Percentiles rank a stretch among this genome's conserved stretches.
phyloP scores from a whole-genome alignment of 768 basidiomycete genomes.

The Russula ochroleuca region DNA sequence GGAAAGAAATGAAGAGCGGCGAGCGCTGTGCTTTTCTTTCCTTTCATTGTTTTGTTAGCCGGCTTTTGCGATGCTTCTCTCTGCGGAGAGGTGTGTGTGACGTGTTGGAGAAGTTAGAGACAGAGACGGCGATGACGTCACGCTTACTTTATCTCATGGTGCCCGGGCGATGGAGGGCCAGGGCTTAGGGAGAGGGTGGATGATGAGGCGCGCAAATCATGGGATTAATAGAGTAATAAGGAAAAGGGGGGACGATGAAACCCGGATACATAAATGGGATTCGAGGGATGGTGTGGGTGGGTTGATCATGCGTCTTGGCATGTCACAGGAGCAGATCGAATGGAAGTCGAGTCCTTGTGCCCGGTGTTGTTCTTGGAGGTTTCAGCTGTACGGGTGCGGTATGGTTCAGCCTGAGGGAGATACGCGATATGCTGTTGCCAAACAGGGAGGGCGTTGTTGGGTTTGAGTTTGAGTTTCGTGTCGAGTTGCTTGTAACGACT shows the following conservation, averaged over 20 bases:
- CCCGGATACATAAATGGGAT: neutral
- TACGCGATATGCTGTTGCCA: neutral
- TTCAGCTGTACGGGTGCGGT: neutral
- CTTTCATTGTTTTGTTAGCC: too few relatives aligned
- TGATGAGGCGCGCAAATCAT: slow-evolving; percentile 3
- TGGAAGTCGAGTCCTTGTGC: neutral
- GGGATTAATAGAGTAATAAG: neutral
- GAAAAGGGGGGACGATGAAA: neutral
- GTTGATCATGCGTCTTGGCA: neutral
- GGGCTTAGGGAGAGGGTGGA: neutral
- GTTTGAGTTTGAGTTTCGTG: neutral
- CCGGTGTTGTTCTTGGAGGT: neutral
- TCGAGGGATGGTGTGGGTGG: neutral
- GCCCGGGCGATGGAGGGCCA: neutral
- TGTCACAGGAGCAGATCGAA: slow-evolving; percentile 1
- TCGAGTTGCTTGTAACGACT: neutral
- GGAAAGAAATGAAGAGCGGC: too few relatives aligned
- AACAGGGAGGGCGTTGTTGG: neutral
- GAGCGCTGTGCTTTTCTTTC: too few relatives aligned
- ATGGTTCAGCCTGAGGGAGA: neutral
- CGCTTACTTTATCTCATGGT: neutral
- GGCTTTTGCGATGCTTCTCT: too few relatives aligned
- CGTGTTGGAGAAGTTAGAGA: neutral
- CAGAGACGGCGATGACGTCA: slow-evolving; percentile 9
- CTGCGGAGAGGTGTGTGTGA: neutral